These are phyloP conservation scores for barley (Hordeum vulgare) DNA, from an alignment of 176 grass and related monocot genomes.

Conservation along the genomic window MorexV3_pseudomolecules_assembly NC_058524.1:67731832-67732331, in stretches of 20 bases:
- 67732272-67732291: slow-evolving; percentile 59
- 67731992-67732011: slow-evolving; percentile 46
- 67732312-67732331: too few relatives aligned
- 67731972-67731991: slow-evolving; percentile 47
- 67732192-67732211: slow-evolving; percentile 35
- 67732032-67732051: slow-evolving; percentile 49
- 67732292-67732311: slow-evolving; percentile 35
- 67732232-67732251: slow-evolving; percentile 39
- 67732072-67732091: slow-evolving; percentile 36
- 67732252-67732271: slow-evolving; percentile 55
- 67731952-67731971: slow-evolving; percentile 56
- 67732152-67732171: slow-evolving; percentile 40
- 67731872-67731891: slow-evolving; percentile 45
- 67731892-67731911: slow-evolving; percentile 39
- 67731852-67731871: slow-evolving; percentile 61
- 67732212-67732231: slow-evolving; percentile 46
- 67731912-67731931: slow-evolving; percentile 51
- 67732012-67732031: slow-evolving; percentile 44
- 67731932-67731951: slow-evolving; percentile 63
- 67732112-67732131: slow-evolving; percentile 44
- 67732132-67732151: slow-evolving; percentile 54
- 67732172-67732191: slow-evolving; percentile 43
- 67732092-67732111: slow-evolving; percentile 42
- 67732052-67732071: slow-evolving; percentile 63
- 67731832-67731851: slow-evolving; percentile 56